A percentile compares a stretch with the other conserved stretches of the same genome.
Conservation (phyloP, 257 asterid species). For the Misopates orontium region DNA sequence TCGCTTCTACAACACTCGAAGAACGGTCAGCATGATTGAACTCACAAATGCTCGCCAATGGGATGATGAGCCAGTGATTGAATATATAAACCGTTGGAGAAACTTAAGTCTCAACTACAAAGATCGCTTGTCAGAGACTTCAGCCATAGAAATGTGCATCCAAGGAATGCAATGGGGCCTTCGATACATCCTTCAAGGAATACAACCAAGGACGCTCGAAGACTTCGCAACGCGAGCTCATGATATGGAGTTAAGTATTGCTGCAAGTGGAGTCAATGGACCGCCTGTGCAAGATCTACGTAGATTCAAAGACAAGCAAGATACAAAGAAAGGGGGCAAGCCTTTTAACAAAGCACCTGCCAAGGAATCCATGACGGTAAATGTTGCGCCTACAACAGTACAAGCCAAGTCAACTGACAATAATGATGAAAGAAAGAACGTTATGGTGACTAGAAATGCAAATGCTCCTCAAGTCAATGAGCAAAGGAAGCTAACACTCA, state of each 20-base stretch:
- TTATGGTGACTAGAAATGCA: too few relatives aligned
- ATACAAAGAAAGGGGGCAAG: conserved; percentile 1
- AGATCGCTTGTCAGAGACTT: not conserved
- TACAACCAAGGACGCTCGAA: not conserved
- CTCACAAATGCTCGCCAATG: not conserved
- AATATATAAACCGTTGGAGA: conserved; percentile 8
- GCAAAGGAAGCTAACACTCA: too few relatives aligned
- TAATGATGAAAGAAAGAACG: not conserved
- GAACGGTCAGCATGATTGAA: not conserved
- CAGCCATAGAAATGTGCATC: not conserved
- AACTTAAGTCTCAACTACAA: conserved; percentile 7
- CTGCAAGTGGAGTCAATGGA: not conserved
- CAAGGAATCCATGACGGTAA: not conserved
- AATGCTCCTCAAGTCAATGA: too few relatives aligned
- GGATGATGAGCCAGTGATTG: not conserved
- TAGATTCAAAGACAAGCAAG: not conserved
- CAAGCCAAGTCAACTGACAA: not conserved
- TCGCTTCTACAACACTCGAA: not conserved
- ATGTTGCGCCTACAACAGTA: not conserved
- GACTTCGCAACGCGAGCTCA: not conserved
- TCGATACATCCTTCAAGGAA: not conserved
- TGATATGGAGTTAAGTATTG: conserved; percentile 19
- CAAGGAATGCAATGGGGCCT: conserved; percentile 5
- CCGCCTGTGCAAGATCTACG: not conserved
- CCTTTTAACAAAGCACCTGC: not conserved